phyloP scores from a whole-genome alignment of 768 basidiomycete species.

The Neoboletus brunneissimus region DNA sequence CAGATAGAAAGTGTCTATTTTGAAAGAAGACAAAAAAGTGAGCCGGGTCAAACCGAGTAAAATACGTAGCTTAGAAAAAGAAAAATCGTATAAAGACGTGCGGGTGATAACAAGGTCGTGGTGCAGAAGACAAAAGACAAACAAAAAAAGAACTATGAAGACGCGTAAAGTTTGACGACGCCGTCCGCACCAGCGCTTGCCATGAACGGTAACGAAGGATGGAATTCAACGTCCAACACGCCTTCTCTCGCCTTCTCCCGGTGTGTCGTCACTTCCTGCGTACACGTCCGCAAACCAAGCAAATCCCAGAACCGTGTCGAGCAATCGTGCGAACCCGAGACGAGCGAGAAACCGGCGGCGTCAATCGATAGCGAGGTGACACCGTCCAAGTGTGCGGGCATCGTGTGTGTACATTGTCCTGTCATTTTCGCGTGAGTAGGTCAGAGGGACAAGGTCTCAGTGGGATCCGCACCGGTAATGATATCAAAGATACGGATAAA shows the following conservation, averaged over 20 bases:
- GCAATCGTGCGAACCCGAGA: slow-evolving; percentile 91
- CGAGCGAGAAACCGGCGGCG: slow-evolving; percentile 80
- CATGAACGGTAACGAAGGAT: slow-evolving; percentile 80
- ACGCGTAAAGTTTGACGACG: slow-evolving; percentile 86
- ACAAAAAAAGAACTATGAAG: slow-evolving; percentile 45
- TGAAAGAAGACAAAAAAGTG: background rate
- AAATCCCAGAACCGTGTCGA: slow-evolving; percentile 95
- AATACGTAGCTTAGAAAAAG: background rate
- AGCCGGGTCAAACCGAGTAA: slow-evolving; percentile 12
- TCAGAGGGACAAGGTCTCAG: slow-evolving; percentile 1
- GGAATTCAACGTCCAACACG: slow-evolving; percentile 83
- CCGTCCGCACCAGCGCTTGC: slow-evolving; percentile 97
- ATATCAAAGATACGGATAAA: slow-evolving; percentile 89
- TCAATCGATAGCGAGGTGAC: slow-evolving; percentile 91
- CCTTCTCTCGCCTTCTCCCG: slow-evolving; percentile 89
- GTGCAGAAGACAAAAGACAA: background rate
- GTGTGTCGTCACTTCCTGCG: slow-evolving; percentile 89
- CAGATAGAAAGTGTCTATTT: slow-evolving; percentile 5
- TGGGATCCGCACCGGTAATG: slow-evolving; percentile 59
- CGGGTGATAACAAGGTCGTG: background rate
- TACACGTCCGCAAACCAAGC: slow-evolving; percentile 70
- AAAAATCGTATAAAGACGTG: slow-evolving; percentile 3
- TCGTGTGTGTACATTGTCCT: slow-evolving; percentile 88
- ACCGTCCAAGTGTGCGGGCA: slow-evolving; percentile 87
- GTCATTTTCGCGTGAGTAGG: background rate